These are phyloP conservation scores for Rhododendron ferrugineum DNA, from an alignment of 148 eudicot genomes.

Conservation along the genomic window DNA sequence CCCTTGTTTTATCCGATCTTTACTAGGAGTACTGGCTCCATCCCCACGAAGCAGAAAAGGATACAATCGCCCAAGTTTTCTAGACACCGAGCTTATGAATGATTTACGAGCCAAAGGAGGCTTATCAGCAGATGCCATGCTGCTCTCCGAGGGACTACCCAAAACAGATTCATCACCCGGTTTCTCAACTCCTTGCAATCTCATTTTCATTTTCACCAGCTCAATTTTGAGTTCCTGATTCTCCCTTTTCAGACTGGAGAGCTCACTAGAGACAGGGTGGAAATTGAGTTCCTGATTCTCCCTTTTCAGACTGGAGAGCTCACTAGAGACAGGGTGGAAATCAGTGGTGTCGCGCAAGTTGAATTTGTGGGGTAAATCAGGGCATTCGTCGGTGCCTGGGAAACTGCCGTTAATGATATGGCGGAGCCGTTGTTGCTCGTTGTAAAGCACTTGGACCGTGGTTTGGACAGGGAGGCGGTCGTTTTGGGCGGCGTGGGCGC, in stretches of 20 bases:
- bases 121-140: conserved; percentile 20
- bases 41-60: conserved; percentile 27
- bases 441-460: conserved; percentile 79
- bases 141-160: conserved; percentile 30
- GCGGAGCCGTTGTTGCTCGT: conserved; percentile 82
- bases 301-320: conserved; percentile 35
- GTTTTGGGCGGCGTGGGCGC: conserved; percentile 91
- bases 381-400: conserved; percentile 11
- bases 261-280: conserved; percentile 32
- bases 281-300: conserved; percentile 68
- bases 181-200: conserved; percentile 51
- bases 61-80: conserved; percentile 48
- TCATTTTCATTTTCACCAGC: conserved; percentile 63
- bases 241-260: conserved; percentile 42
- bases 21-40: conserved; percentile 25
- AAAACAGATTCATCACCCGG: conserved; percentile 16
- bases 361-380: conserved; percentile 19
- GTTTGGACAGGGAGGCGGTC: conserved; percentile 88
- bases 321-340: conserved; percentile 27
- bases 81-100: conserved; percentile 48
- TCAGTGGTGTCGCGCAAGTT: conserved; percentile 1
- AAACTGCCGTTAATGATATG: conserved; percentile 33
- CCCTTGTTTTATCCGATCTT: conserved; percentile 17
- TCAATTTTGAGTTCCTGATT: conserved; percentile 77
- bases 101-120: conserved; percentile 60